Conservation (phyloP, 257 asterid genomes). For the Solanum chiquidenum region DNA sequence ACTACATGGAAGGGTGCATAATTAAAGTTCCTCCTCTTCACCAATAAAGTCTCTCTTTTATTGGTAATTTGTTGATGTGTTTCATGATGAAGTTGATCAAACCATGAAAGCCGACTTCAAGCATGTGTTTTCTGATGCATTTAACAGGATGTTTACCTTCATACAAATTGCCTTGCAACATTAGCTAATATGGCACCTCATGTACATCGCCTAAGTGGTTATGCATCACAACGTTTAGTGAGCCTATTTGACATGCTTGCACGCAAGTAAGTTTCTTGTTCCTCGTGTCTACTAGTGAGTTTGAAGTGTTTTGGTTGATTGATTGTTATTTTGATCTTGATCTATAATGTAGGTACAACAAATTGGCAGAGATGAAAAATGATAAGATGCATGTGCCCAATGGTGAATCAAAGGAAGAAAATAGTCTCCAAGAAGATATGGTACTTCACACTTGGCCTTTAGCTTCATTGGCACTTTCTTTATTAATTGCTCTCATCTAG, state of each 20-base stretch:
- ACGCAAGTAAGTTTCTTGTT: slow-evolving; percentile 67
- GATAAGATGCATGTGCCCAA: slow-evolving; percentile 50
- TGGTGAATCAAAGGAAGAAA: slow-evolving; percentile 54
- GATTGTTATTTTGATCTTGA: background rate
- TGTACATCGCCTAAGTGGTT: slow-evolving; percentile 74
- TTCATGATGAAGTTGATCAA: background rate
- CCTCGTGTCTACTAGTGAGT: background rate
- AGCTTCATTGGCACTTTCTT: background rate
- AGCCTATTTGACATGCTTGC: slow-evolving; percentile 97
- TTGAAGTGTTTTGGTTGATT: background rate
- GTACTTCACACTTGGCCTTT: slow-evolving; percentile 26
- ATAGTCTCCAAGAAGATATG: slow-evolving; percentile 60
- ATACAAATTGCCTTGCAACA: slow-evolving; percentile 83
- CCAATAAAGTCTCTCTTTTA: background rate
- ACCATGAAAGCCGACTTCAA: background rate
- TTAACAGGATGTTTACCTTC: slow-evolving; percentile 86
- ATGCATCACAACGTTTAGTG: slow-evolving; percentile 90
- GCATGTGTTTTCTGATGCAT: slow-evolving; percentile 8
- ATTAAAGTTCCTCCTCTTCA: background rate
- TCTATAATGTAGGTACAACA: slow-evolving; percentile 61
- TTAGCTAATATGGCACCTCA: slow-evolving; percentile 96
- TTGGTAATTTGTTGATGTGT: background rate
- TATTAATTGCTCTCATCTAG: background rate
- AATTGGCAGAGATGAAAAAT: slow-evolving; percentile 81
- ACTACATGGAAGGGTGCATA: background rate